Evolutionary conservation across 768 basidiomycete species (phyloP).

Genomic region (Asterophora parasitica): DNA sequence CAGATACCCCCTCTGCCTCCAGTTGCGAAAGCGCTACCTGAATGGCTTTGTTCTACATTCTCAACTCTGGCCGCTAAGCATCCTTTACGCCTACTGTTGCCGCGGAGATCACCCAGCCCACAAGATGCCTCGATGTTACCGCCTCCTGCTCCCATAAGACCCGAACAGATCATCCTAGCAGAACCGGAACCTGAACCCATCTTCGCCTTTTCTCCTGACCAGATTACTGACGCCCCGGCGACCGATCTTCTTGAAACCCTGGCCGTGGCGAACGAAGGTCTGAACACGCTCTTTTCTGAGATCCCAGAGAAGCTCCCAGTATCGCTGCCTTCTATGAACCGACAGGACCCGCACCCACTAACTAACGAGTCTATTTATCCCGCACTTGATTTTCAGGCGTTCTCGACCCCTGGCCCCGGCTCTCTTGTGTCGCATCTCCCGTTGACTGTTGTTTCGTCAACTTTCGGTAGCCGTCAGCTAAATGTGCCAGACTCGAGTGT

Average conservation of each 20-base stretch:
- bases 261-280: background rate
- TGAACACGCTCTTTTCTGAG: background rate
- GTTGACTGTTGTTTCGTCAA: background rate
- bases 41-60: slow-evolving; percentile 55
- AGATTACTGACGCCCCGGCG: background rate
- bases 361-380: slow-evolving; percentile 9
- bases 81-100: slow-evolving; percentile 42
- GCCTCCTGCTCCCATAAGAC: background rate
- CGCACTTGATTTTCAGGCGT: slow-evolving; percentile 17
- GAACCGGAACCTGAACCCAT: slow-evolving; percentile 9
- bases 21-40: slow-evolving; percentile 36
- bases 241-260: background rate
- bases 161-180: background rate
- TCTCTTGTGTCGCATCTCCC: slow-evolving; percentile 18
- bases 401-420: slow-evolving; percentile 26
- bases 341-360: background rate
- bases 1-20: slow-evolving; percentile 16
- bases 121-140: background rate
- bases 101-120: slow-evolving; percentile 9
- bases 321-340: too few relatives aligned
- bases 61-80: slow-evolving; percentile 39
- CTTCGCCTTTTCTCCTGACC: slow-evolving; percentile 18
- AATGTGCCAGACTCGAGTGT: background rate
- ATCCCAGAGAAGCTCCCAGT: too few relatives aligned
- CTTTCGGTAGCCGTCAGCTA: background rate